These are phyloP conservation scores for Colletotrichum sp. DNA, from an alignment of 2,329 filamentous ascomycete genomes.

Conservation along the genomic window DNA sequence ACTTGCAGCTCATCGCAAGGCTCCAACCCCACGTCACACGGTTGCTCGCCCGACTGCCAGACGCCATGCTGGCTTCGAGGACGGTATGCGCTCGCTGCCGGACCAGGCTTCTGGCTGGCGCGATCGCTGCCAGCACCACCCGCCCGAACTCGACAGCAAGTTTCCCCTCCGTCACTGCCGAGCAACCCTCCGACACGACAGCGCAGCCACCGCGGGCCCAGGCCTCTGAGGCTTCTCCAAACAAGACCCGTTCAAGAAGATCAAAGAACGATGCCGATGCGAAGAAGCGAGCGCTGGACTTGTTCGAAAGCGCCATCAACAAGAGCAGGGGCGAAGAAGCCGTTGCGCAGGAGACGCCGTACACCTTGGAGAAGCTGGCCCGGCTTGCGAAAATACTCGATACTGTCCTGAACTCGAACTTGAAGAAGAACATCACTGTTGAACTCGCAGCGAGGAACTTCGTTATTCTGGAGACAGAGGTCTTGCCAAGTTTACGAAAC, in stretches of 20 bases:
- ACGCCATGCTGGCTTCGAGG: slow-evolving; percentile 38
- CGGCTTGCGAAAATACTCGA: neutral
- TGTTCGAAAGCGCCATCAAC: slow-evolving; percentile 22
- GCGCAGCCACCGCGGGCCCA: neutral
- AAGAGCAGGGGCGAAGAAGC: neutral
- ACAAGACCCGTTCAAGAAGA: neutral
- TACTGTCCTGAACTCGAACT: neutral
- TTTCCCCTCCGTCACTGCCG: neutral
- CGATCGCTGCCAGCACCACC: neutral
- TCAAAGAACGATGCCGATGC: neutral
- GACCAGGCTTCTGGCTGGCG: slow-evolving; percentile 7
- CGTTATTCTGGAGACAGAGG: neutral
- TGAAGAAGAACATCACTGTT: neutral
- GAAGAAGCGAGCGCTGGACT: slow-evolving; percentile 13
- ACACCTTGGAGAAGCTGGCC: neutral
- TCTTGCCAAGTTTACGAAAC: neutral
- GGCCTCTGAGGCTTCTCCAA: neutral
- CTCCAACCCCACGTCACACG: neutral
- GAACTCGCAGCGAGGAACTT: neutral
- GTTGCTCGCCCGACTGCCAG: neutral
- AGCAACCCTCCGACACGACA: neutral
- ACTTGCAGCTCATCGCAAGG: neutral
- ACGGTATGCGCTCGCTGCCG: slow-evolving; percentile 39
- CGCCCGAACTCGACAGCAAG: slow-evolving; percentile 16
- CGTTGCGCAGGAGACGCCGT: neutral